Evolutionary conservation across 208 protist genomes (phyloP).

Genomic region (Acanthamoeba culbertsoni): DNA sequence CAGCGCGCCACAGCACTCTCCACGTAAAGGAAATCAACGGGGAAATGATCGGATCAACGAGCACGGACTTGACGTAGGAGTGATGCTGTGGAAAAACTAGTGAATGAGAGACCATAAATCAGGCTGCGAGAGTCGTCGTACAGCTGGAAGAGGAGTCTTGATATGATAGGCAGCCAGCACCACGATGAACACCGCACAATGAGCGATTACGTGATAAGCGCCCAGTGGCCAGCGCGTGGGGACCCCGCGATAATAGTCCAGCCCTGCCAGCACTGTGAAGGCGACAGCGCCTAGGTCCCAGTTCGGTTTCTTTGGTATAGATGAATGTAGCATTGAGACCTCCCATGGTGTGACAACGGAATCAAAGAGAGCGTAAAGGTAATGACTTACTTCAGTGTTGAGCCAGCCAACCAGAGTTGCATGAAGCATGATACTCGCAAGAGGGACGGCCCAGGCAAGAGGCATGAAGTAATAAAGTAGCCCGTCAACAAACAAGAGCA

Average conservation of each 20-base stretch:
- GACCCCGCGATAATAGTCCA: not conserved
- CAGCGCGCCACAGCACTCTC: not conserved
- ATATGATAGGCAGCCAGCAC: constrained; percentile 10
- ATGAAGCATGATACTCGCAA: not conserved
- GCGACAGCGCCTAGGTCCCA: not conserved
- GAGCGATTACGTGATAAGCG: constrained; percentile 21
- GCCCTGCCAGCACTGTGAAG: not conserved
- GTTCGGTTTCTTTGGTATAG: not conserved
- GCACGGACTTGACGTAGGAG: constrained; percentile 2
- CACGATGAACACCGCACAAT: constrained; percentile 12
- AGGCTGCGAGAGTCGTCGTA: not conserved
- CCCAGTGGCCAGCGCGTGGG: constrained; percentile 13
- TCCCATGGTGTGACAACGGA: not conserved
- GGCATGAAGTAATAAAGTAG: constrained; percentile 13
- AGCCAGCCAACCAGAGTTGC: not conserved
- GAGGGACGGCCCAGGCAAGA: not conserved
- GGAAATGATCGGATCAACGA: not conserved
- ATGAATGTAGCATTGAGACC: not conserved
- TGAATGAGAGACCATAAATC: not conserved
- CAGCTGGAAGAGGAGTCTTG: constrained; percentile 7
- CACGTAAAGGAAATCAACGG: not conserved
- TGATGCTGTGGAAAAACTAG: not conserved
- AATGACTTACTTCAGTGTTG: not conserved
- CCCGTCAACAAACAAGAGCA: not conserved
- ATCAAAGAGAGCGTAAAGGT: not conserved